phyloP scores from a whole-genome alignment of 2,329 filamentous ascomycete genomes.

The Pseudocercospora pini-densiflorae region DNA sequence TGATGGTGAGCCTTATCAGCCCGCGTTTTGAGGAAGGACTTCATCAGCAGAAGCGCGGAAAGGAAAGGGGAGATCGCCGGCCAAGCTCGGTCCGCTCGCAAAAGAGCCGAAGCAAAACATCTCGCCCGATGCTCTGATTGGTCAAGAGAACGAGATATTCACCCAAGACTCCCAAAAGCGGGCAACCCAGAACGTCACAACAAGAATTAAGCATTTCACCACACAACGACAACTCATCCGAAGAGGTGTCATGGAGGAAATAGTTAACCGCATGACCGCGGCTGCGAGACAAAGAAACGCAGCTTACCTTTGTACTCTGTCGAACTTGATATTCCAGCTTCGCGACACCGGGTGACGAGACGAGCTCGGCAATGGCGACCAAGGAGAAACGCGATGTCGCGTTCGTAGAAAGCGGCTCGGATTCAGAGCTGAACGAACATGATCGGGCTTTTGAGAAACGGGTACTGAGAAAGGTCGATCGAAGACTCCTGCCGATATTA shows the following conservation, averaged over 20 bases:
- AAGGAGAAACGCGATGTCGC: not conserved
- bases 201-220: not conserved
- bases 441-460: slow-evolving; percentile 37
- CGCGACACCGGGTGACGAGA: too few relatives aligned
- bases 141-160: not conserved
- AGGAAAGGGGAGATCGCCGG: not conserved
- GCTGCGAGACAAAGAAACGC: not conserved
- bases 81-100: not conserved
- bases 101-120: too few relatives aligned
- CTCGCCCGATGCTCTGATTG: not conserved
- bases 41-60: not conserved
- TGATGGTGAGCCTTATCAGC: not conserved
- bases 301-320: not conserved
- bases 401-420: not conserved
- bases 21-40: not conserved
- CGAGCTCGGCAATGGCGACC: not conserved
- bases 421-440: not conserved
- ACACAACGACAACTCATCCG: not conserved
- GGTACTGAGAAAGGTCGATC: slow-evolving; percentile 54
- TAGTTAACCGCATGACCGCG: not conserved
- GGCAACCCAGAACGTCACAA: not conserved
- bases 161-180: not conserved
- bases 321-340: not conserved
- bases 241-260: not conserved
- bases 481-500: slow-evolving; percentile 55